Evolutionary conservation across 2,329 filamentous ascomycete species (phyloP), one percentile per base, ranked within the genome.

Genomic region (Leptodontidium sp.): DNA sequence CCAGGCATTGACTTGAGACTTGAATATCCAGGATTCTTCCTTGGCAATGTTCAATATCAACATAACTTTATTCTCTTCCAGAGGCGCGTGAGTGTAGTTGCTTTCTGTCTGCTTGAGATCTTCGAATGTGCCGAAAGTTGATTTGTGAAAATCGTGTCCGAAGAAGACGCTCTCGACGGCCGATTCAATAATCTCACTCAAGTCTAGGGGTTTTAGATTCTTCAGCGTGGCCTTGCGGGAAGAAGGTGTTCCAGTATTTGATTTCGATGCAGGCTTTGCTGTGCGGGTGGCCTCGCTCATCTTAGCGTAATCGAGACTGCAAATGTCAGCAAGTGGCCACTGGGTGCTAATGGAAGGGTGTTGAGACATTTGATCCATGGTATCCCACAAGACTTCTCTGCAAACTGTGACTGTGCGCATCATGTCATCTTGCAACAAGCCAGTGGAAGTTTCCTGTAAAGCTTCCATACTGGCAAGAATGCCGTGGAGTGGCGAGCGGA

Each of bases 401-500:
- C 84, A 87, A 0, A 79, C 82, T 50, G 85, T 82, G 43, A 87
- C 83, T 0, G 83, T 84, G 9, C 82, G 74, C 7, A 77, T 72
- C 2, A 84, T 78, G 11, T 83, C 82, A 12, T 80, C 77, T 69
- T 87, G 85, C 9, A 80, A 80, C 0, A 77, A 77, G 55, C 80
- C 80, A 2, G 86, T 78, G 0, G 78, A 71, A 0, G 84, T 85
- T 15, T 87, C 84, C 1, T 81, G 79, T 0, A 89, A 74, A 6
- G 87, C 73, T 69, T 88, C 86, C 1, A 81, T 79, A 49, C 80
- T 86, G 0, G 86, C 83, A 0, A 90, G 77, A 32, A 90, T 84
- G 1, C 87, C 88, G 61, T 90, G 87, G 0, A 90, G 79, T 0
- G 88, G 88, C 2, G 85, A 87, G 4, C 88, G 81, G 11, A 90